A percentile compares a stretch with the other conserved stretches of the same genome.
phyloP scores from a whole-genome alignment of 148 eudicot genomes.

The Rhododendron mucronatum region DNA sequence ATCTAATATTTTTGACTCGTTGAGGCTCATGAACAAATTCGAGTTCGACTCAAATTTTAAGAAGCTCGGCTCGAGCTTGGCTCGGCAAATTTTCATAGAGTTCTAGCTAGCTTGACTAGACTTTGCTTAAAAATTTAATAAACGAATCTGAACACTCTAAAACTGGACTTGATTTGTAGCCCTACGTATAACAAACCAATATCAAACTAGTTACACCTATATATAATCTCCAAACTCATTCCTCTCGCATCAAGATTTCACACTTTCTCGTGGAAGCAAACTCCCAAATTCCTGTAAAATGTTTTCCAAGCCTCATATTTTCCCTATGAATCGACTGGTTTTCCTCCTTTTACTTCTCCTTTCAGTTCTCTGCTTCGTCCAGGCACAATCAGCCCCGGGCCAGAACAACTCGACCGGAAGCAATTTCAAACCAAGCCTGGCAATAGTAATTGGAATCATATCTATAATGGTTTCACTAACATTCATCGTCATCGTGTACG shows the following conservation, averaged over 20 bases:
- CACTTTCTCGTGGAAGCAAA: background rate
- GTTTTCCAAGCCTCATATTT: background rate
- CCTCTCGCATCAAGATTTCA: background rate
- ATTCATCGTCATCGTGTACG: slow-evolving; percentile 46
- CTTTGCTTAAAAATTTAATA: too few species aligned
- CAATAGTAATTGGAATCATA: slow-evolving; percentile 56
- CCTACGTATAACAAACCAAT: too few species aligned
- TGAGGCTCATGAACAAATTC: too few species aligned
- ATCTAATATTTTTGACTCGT: too few species aligned
- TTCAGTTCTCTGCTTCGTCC: slow-evolving; percentile 10
- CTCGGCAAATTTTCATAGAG: too few species aligned
- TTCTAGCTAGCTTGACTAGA: too few species aligned
- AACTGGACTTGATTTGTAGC: too few species aligned
- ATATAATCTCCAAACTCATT: background rate
- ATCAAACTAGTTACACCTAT: background rate
- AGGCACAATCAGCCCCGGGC: slow-evolving; percentile 22
- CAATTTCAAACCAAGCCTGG: slow-evolving; percentile 70
- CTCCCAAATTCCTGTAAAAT: background rate
- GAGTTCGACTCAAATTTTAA: too few species aligned
- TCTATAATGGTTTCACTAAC: slow-evolving; percentile 51
- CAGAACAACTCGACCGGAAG: background rate
- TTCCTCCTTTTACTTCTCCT: background rate
- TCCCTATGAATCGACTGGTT: slow-evolving; percentile 3
- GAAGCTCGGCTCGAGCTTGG: too few species aligned
- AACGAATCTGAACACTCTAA: too few species aligned